Evolutionary conservation across 345 rosid species (phyloP).

Genomic region (Sisymbrium altissimum): DNA sequence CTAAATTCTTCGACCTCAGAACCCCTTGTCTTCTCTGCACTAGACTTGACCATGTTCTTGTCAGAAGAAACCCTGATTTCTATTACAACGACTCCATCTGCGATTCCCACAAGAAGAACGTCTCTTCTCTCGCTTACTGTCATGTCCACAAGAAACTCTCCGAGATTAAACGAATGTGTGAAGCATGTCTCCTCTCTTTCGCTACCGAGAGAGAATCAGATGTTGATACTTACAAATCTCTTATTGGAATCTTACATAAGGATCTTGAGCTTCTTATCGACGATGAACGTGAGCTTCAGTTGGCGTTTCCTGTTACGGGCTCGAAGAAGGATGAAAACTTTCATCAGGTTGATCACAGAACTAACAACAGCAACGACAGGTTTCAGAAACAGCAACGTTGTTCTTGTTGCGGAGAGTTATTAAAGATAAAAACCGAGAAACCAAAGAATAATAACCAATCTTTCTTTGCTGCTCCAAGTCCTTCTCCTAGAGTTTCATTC

Average conservation of each 20-base stretch:
- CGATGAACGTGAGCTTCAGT: constrained; percentile 54
- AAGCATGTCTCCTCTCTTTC: constrained; percentile 91
- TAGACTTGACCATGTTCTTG: constrained; percentile 68
- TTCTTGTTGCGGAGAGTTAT: constrained; percentile 65
- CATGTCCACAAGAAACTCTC: constrained; percentile 86
- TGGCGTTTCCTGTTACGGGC: constrained; percentile 35
- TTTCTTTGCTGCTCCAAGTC: constrained; percentile 52
- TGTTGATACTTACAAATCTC: constrained; percentile 79
- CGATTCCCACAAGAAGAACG: constrained; percentile 70
- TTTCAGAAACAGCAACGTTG: constrained; percentile 36
- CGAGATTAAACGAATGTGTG: constrained; percentile 81
- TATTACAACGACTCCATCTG: constrained; percentile 88
- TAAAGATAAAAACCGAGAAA: constrained; percentile 45
- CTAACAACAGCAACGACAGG: constrained; percentile 8
- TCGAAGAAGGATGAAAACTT: constrained; percentile 39
- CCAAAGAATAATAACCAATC: constrained; percentile 35
- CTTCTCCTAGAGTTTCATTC: constrained; percentile 73
- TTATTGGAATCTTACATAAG: constrained; percentile 71
- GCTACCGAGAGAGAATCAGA: constrained; percentile 78
- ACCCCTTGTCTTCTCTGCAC: constrained; percentile 91
- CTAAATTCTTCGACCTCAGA: constrained; percentile 66
- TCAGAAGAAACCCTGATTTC: constrained; percentile 48
- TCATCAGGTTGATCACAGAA: constrained; percentile 13
- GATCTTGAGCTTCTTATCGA: constrained; percentile 74
- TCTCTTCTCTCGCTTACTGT: constrained; percentile 82